Evolutionary conservation across 768 basidiomycete species (phyloP).

Genomic region (Boletus tomentosulus): DNA sequence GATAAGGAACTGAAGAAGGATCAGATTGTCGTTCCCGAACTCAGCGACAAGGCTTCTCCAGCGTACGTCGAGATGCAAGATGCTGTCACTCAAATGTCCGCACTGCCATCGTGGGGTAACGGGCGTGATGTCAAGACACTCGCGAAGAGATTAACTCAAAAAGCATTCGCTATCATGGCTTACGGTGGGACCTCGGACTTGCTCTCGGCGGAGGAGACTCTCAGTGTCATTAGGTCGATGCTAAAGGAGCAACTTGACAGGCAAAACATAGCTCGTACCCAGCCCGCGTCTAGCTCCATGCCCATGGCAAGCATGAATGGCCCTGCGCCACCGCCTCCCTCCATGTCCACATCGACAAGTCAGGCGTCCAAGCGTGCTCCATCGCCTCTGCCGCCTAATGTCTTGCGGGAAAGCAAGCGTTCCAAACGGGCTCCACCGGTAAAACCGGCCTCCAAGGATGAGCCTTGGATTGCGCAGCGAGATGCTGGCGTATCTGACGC

Average conservation of each 20-base stretch:
- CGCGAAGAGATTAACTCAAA: conserved; percentile 43
- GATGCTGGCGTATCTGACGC: conserved; percentile 53
- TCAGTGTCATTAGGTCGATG: conserved; percentile 24
- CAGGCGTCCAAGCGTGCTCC: conserved; percentile 19
- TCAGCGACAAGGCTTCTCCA: conserved; percentile 19
- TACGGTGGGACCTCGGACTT: conserved; percentile 15
- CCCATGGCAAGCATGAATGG: conserved; percentile 22
- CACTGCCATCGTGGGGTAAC: conserved; percentile 61
- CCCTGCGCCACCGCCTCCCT: conserved; percentile 19
- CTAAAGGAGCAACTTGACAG: conserved; percentile 22
- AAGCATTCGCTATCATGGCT: conserved; percentile 33
- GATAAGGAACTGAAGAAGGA: conserved; percentile 44
- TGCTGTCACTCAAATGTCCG: conserved; percentile 40
- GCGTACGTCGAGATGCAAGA: conserved; percentile 31
- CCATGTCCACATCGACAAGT: conserved; percentile 15
- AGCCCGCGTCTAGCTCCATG: neutral
- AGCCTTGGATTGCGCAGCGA: conserved; percentile 25
- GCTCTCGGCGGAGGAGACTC: conserved; percentile 27
- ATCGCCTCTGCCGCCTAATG: conserved; percentile 21
- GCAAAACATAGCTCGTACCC: conserved; percentile 6
- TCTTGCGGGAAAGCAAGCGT: neutral
- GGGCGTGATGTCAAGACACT: conserved; percentile 60
- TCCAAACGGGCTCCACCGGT: neutral
- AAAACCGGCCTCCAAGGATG: conserved; percentile 1
- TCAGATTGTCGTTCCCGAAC: conserved; percentile 34